Conservation (phyloP, 257 asterid genomes). For the Ilex asprella region DNA sequence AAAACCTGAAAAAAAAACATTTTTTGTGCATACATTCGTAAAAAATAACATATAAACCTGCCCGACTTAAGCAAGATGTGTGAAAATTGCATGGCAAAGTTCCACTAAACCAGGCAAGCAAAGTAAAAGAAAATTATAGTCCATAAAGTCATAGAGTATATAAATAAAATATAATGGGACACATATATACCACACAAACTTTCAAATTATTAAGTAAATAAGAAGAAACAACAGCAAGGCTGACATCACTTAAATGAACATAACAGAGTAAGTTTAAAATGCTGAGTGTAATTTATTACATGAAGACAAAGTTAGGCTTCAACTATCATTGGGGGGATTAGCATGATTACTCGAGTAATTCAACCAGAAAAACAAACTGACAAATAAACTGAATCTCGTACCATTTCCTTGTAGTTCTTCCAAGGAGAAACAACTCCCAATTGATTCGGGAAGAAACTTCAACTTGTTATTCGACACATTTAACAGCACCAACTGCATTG, state of each 20-base stretch:
- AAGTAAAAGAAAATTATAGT: too few species aligned
- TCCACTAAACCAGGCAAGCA: neutral
- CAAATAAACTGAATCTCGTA: conserved; percentile 25
- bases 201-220: neutral
- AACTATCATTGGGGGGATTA: too few species aligned
- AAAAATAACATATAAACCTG: too few species aligned
- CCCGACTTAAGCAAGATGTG: neutral
- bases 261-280: neutral
- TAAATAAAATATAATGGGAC: too few species aligned
- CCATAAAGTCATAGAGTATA: too few species aligned
- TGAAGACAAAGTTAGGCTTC: too few species aligned
- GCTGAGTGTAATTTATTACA: too few species aligned
- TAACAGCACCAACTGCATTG: conserved; percentile 75
- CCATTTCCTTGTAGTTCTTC: conserved; percentile 98
- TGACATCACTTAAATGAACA: conserved; percentile 1
- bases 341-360: neutral
- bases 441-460: conserved; percentile 79
- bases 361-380: conserved; percentile 3
- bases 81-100: neutral
- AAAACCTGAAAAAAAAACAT: too few species aligned
- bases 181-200: too few species aligned
- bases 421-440: conserved; percentile 90
- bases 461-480: conserved; percentile 84
- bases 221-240: conserved; percentile 2
- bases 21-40: too few species aligned